phyloP scores from a whole-genome alignment of 2,329 filamentous ascomycete genomes.

The Hypoxylon sp. region DNA sequence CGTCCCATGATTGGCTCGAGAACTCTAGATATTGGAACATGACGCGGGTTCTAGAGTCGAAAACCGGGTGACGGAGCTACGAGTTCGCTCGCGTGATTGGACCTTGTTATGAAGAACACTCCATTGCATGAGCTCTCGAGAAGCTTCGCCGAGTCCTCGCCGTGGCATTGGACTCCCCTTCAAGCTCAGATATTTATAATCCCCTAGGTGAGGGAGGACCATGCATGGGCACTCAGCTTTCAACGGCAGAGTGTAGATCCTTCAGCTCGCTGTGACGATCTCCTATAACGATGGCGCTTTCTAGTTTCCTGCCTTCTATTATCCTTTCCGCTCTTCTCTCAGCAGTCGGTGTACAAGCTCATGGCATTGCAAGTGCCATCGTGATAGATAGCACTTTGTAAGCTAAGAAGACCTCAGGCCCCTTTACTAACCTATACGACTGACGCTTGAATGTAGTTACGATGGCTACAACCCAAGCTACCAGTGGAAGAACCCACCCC shows the following conservation, averaged over 20 bases:
- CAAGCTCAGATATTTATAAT: constrained; percentile 27
- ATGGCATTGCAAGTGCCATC: constrained; percentile 51
- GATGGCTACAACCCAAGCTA: constrained; percentile 53
- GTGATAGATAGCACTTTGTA: constrained; percentile 52
- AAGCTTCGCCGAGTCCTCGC: constrained; percentile 23
- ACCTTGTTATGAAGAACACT: constrained; percentile 30
- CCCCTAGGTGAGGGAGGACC: neutral
- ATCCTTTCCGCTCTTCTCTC: constrained; percentile 38
- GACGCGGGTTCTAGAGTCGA: constrained; percentile 19
- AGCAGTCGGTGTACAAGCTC: constrained; percentile 40
- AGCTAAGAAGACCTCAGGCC: constrained; percentile 15
- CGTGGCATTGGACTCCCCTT: neutral
- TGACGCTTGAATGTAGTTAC: constrained; percentile 46
- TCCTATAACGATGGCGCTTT: constrained; percentile 18
- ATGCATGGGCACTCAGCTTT: constrained; percentile 14
- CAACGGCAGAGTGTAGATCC: constrained; percentile 26
- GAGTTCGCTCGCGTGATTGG: constrained; percentile 14
- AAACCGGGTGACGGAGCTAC: constrained; percentile 19
- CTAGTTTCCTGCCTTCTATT: constrained; percentile 23
- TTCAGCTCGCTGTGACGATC: constrained; percentile 21
- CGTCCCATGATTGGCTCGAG: constrained; percentile 15
- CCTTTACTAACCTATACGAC: neutral
- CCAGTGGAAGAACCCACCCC: constrained; percentile 49
- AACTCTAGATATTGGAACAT: constrained; percentile 20
- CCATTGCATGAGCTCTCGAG: constrained; percentile 18